Base-by-base conservation (phyloP, 176 grass and related monocot genomes). In the Musa troglodytarum region DNA sequence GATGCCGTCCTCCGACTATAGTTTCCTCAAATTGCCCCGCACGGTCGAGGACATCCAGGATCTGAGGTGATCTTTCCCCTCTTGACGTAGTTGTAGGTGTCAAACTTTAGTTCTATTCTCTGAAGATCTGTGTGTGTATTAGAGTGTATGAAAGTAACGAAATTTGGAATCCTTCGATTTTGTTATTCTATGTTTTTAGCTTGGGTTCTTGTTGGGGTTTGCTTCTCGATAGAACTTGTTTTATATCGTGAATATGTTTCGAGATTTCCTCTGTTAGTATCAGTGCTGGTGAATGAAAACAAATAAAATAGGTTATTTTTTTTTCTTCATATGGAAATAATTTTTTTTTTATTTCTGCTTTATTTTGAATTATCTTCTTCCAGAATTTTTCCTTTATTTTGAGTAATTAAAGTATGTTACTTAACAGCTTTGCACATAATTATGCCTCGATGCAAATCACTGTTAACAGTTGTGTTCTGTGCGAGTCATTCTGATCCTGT, bases 21-120 rank as follows among this genome's bases (percentile, higher is more conserved):
- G 78, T 49, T 80, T 80, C 69, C 78, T 80, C 57, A 80, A 80
- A 57, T 72, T 80, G 54, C 78, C 78, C 11, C 78, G 78, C 21
- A 73, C 78, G 49, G 57, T 80, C 15, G 55, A 80, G 74, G 95
- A 99, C 65, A 86, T 99, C 78, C 88, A 94, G 82, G 83, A 84
- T 77, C 86, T 99, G 71, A 94, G 86, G 95, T 99, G 87, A 79
- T 56, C 20, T 62, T 3, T 8, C 26, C 16, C 78, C 62, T 77
- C 52, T 66, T 69, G 78, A 55, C 13, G 59, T 69, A 24, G 14
- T 16, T 75, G 63, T 23, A 75, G 50, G 79, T 74, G 34, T 67
- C 53, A 26, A 69, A 54, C 24, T 52, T 50, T 78, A 20, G 9
- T 43, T 71, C 11, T 67, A 3, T 51, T 22, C 0, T 11, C 3